Base-by-base conservation (phyloP, 495 filamentous ascomycete genomes). In the Xanthoparmelia taractica region DNA sequence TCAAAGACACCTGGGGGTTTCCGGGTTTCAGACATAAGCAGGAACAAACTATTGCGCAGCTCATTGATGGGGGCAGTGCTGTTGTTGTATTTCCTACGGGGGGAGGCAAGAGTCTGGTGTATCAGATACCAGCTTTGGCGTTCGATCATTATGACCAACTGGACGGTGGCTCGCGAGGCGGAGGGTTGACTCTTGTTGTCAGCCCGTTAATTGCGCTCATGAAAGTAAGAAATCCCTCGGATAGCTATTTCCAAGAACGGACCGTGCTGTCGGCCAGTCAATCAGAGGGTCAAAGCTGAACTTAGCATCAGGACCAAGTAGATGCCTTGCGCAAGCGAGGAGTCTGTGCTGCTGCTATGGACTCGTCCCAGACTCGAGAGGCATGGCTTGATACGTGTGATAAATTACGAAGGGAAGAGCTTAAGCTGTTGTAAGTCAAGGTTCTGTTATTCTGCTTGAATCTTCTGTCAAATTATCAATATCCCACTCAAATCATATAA, bases 1-100 rank as follows among this genome's bases (percentile, higher is more conserved):
- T 85, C 4, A 73, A 72, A 37, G 65, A 75, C 12, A 74, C 69
- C 0, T 85, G 84, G 69, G 77, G 76, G 2, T 76, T 78, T 43
- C 57, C 74, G 0, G 57, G 65, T 1, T 85, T 85, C 60, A 76
- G 79, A 36, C 73, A 83, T 37, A 78, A 80, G 63, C 83, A 86
- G 61, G 79, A 80, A 34, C 72, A 72, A 18, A 83, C 76, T 18
- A 84, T 85, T 58, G 64, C 75, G 23, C 66, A 76, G 10, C 65
- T 82, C 18, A 70, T 86, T 3, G 66, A 64, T 34, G 82, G 82
- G 2, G 73, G 78, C 4, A 84, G 79, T 65, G 75, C 76, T 0
- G 70, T 77, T 10, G 80, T 80, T 8, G 68, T 87, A 23, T 87
- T 85, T 62, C 84, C 84, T 1, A 85, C 84, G 8, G 83, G 82